Percentiles rank a stretch among this genome's conserved stretches.
phyloP scores from a whole-genome alignment of 768 basidiomycete genomes.

The Rhodosporidiobolus odoratus region DNA sequence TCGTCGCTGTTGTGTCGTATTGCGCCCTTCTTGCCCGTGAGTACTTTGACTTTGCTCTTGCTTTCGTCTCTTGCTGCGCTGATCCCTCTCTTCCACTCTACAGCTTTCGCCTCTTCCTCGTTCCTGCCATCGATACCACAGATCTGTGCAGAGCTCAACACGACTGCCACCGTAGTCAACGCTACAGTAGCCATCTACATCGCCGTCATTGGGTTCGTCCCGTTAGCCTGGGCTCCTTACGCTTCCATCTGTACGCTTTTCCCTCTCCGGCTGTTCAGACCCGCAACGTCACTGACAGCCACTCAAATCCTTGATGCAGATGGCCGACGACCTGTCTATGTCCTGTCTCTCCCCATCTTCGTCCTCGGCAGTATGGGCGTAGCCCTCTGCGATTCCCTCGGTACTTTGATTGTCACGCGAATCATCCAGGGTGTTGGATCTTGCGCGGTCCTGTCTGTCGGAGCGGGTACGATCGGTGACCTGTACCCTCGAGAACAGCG shows the following conservation, averaged over 20 bases:
- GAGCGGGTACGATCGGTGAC: conserved; percentile 26
- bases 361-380: conserved; percentile 17
- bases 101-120: background rate
- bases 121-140: conserved; percentile 17
- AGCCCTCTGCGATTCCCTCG: conserved; percentile 8
- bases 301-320: conserved; percentile 2
- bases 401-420: conserved; percentile 12
- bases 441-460: conserved; percentile 17
- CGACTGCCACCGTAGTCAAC: conserved; percentile 7
- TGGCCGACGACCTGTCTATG: conserved; percentile 20
- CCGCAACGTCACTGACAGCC: background rate
- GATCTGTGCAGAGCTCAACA: conserved; percentile 11
- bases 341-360: conserved; percentile 20
- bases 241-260: conserved; percentile 3
- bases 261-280: background rate
- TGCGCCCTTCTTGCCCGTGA: conserved; percentile 4
- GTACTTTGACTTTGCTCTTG: background rate
- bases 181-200: conserved; percentile 15
- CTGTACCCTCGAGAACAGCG: conserved; percentile 7
- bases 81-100: too few relatives aligned
- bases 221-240: conserved; percentile 9
- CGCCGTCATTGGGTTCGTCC: conserved; percentile 12
- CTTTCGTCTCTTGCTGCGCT: background rate
- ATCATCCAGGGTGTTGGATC: conserved; percentile 22
- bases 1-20: conserved; percentile 7